These are phyloP conservation scores for Pseudozyma sp. DNA, from an alignment of 1,284 basidiomycete genomes.

Conservation along the genomic window DNA sequence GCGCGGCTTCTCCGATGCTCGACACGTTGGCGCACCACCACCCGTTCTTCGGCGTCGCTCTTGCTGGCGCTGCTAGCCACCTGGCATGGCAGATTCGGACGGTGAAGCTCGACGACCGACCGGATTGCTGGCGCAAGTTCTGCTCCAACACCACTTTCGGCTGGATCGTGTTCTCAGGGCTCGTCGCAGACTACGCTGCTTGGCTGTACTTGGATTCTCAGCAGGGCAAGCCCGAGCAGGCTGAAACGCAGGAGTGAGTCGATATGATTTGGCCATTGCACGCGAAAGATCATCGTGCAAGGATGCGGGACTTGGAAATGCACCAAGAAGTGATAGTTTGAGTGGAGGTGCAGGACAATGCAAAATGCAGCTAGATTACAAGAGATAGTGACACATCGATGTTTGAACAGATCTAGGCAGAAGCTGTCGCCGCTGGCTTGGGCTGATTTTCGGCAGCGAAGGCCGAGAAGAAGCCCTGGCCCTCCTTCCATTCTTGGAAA, in stretches of 20 bases:
- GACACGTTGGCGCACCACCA: slow-evolving; percentile 63
- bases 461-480: slow-evolving; percentile 45
- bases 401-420: background rate
- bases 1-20: slow-evolving; percentile 12
- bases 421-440: slow-evolving; percentile 11
- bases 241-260: background rate
- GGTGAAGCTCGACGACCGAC: slow-evolving; percentile 78
- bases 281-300: background rate
- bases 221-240: background rate
- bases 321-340: background rate
- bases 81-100: slow-evolving; percentile 81
- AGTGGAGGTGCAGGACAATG: background rate
- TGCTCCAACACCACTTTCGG: slow-evolving; percentile 88
- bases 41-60: slow-evolving; percentile 81
- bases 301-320: too few species aligned
- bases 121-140: slow-evolving; percentile 94
- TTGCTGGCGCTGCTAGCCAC: slow-evolving; percentile 80
- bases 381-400: background rate
- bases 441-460: slow-evolving; percentile 28
- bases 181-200: slow-evolving; percentile 78
- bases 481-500: slow-evolving; percentile 57
- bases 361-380: background rate
- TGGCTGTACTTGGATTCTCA: slow-evolving; percentile 36
- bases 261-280: background rate
- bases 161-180: slow-evolving; percentile 87